A percentile compares a stretch with the other conserved stretches of the same genome.
These are phyloP conservation scores for Leccinum ochraceum DNA, from an alignment of 768 basidiomycete species.

Conservation along the genomic window DNA sequence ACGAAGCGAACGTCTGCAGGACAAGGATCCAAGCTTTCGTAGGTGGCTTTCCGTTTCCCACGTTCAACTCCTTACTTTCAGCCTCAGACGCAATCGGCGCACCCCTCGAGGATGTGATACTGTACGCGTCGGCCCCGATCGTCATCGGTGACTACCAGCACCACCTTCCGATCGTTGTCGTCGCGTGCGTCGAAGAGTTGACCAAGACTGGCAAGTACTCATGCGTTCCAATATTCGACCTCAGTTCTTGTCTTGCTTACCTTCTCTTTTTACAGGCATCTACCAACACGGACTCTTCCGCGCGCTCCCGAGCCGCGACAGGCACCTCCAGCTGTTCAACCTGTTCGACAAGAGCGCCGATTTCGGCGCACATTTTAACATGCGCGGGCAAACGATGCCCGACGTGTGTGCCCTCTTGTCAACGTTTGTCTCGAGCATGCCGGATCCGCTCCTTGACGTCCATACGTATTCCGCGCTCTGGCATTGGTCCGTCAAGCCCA, in stretches of 20 bases:
- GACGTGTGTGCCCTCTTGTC: slow-evolving; percentile 48
- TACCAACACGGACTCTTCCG: too few species aligned
- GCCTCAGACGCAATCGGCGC: slow-evolving; percentile 38
- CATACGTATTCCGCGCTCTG: slow-evolving; percentile 43
- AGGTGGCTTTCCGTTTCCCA: slow-evolving; percentile 5
- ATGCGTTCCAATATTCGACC: too few species aligned
- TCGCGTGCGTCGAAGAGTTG: slow-evolving; percentile 24
- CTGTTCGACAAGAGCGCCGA: slow-evolving; percentile 37
- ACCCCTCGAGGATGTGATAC: slow-evolving; percentile 35
- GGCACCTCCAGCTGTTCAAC: slow-evolving; percentile 35
- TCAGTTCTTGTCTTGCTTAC: too few species aligned
- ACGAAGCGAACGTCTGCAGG: slow-evolving; percentile 18
- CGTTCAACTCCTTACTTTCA: neutral
- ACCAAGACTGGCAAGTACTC: too few species aligned
- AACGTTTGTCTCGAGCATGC: slow-evolving; percentile 48
- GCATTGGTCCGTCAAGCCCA: slow-evolving; percentile 46
- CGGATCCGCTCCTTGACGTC: slow-evolving; percentile 46
- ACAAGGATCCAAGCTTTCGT: slow-evolving; percentile 29
- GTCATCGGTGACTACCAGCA: slow-evolving; percentile 40
- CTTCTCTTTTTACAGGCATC: too few species aligned
- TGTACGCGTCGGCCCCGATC: slow-evolving; percentile 34
- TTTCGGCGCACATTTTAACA: slow-evolving; percentile 13
- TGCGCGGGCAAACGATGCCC: slow-evolving; percentile 40
- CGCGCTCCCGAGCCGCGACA: too few species aligned
- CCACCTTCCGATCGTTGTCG: slow-evolving; percentile 40